Percentiles rank a stretch among this genome's conserved stretches.
These are phyloP conservation scores for Pseudogymnoascus sp. DNA, from an alignment of 2,329 filamentous ascomycete species.

Conservation along the genomic window DNA sequence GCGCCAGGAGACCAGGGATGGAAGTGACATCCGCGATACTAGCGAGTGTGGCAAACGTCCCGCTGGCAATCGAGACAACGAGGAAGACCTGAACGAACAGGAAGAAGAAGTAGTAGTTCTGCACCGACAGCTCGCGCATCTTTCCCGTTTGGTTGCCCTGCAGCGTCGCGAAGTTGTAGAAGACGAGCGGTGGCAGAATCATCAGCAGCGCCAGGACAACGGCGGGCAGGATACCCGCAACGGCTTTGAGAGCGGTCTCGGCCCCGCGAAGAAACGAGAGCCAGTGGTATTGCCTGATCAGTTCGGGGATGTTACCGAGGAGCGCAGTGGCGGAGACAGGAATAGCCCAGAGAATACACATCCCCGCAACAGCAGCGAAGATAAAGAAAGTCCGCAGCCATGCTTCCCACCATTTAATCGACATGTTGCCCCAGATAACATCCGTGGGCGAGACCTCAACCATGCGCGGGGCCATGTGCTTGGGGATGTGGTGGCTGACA, in stretches of 20 bases:
- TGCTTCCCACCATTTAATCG: slow-evolving; percentile 86
- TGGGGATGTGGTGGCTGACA: slow-evolving; percentile 81
- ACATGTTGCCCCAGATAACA: slow-evolving; percentile 96
- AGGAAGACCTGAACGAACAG: slow-evolving; percentile 93
- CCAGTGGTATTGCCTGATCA: slow-evolving; percentile 62
- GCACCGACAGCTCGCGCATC: slow-evolving; percentile 72
- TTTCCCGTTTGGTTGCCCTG: slow-evolving; percentile 80
- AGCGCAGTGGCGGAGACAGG: slow-evolving; percentile 84
- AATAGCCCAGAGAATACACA: slow-evolving; percentile 84
- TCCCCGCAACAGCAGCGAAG: slow-evolving; percentile 57
- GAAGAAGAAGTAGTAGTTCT: slow-evolving; percentile 88
- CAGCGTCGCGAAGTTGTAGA: slow-evolving; percentile 63
- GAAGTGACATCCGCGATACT: slow-evolving; percentile 55
- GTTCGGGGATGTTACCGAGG: slow-evolving; percentile 65
- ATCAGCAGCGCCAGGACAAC: slow-evolving; percentile 70
- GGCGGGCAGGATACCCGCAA: slow-evolving; percentile 84
- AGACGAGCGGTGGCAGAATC: slow-evolving; percentile 70
- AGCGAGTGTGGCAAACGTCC: slow-evolving; percentile 59
- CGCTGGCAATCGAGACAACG: slow-evolving; percentile 76
- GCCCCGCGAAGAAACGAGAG: slow-evolving; percentile 59
- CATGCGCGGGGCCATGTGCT: slow-evolving; percentile 84
- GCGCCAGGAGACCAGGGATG: slow-evolving; percentile 65
- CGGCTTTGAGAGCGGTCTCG: slow-evolving; percentile 52
- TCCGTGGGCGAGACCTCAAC: slow-evolving; percentile 93
- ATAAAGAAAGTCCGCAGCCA: slow-evolving; percentile 59